These are phyloP conservation scores for Microdochium paspali DNA, from an alignment of 2,329 filamentous ascomycete species.

Conservation along the genomic window DNA sequence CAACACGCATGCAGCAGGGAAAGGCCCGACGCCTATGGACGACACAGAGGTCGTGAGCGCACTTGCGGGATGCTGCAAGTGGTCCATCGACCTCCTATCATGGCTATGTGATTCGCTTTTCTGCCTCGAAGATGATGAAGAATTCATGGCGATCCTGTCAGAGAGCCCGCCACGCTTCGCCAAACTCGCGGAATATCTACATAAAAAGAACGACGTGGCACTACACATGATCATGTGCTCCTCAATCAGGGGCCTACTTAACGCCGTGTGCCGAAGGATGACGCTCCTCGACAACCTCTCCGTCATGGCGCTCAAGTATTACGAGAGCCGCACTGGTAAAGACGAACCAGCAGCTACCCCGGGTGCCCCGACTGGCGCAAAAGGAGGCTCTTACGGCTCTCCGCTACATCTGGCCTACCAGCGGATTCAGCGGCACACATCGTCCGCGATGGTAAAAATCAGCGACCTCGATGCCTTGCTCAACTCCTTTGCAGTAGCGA, in stretches of 20 bases:
- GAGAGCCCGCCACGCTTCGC: conserved; percentile 30
- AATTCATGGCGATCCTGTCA: conserved; percentile 39
- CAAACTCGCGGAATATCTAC: conserved; percentile 42
- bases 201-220: conserved; percentile 44
- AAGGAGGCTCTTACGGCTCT: conserved; percentile 31
- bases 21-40: conserved; percentile 51
- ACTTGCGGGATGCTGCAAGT: conserved; percentile 66
- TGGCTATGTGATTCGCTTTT: conserved; percentile 54
- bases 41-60: conserved; percentile 65
- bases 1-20: conserved; percentile 37
- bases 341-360: conserved; percentile 29
- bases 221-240: conserved; percentile 63
- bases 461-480: conserved; percentile 55
- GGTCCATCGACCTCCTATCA: conserved; percentile 63
- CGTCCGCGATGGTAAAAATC: conserved; percentile 44
- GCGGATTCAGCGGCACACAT: conserved; percentile 40
- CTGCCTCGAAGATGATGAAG: conserved; percentile 39
- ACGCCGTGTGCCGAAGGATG: conserved; percentile 57
- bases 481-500: conserved; percentile 33
- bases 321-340: conserved; percentile 30
- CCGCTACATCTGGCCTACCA: conserved; percentile 48
- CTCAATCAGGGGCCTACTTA: conserved; percentile 63
- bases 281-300: conserved; percentile 43
- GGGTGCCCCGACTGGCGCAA: conserved; percentile 15
- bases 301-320: conserved; percentile 39